phyloP scores from a whole-genome alignment of 2,329 filamentous ascomycete species.

The Hirsutella thompsonii region DNA sequence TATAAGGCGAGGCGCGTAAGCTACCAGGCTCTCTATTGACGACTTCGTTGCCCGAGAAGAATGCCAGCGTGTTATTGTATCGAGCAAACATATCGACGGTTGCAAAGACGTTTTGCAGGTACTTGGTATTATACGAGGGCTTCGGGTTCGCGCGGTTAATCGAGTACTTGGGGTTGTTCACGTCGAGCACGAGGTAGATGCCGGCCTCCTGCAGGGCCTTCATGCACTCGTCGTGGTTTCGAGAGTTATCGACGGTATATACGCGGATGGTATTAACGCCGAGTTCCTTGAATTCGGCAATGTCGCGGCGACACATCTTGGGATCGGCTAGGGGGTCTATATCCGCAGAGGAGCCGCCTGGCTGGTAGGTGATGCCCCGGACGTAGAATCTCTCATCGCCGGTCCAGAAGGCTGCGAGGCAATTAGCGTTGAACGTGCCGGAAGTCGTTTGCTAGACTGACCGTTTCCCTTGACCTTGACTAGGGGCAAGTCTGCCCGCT shows the following conservation, averaged over 20 bases:
- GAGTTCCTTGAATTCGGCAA: constrained; percentile 69
- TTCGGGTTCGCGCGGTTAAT: constrained; percentile 69
- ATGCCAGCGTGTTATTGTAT: constrained; percentile 78
- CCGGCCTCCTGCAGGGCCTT: constrained; percentile 62
- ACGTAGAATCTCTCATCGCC: constrained; percentile 43
- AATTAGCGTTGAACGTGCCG: too few relatives aligned
- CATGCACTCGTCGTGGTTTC: constrained; percentile 79
- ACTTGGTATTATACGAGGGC: constrained; percentile 73
- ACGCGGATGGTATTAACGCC: constrained; percentile 87
- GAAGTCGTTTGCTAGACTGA: too few relatives aligned
- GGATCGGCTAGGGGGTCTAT: constrained; percentile 66
- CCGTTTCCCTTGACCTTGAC: too few relatives aligned
- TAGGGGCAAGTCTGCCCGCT: too few relatives aligned
- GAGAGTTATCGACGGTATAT: constrained; percentile 82
- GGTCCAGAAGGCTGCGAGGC: constrained; percentile 37
- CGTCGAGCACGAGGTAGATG: constrained; percentile 85
- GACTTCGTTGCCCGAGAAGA: constrained; percentile 75
- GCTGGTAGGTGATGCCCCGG: constrained; percentile 50
- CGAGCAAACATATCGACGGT: constrained; percentile 74
- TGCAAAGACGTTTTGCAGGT: constrained; percentile 75
- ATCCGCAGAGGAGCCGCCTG: constrained; percentile 41
- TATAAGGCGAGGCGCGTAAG: constrained; percentile 54
- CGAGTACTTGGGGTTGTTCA: constrained; percentile 83
- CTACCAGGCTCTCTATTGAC: constrained; percentile 57
- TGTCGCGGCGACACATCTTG: constrained; percentile 62